phyloP scores from a whole-genome alignment of 139 green algal species.

The Desmodesmus armatus region DNA sequence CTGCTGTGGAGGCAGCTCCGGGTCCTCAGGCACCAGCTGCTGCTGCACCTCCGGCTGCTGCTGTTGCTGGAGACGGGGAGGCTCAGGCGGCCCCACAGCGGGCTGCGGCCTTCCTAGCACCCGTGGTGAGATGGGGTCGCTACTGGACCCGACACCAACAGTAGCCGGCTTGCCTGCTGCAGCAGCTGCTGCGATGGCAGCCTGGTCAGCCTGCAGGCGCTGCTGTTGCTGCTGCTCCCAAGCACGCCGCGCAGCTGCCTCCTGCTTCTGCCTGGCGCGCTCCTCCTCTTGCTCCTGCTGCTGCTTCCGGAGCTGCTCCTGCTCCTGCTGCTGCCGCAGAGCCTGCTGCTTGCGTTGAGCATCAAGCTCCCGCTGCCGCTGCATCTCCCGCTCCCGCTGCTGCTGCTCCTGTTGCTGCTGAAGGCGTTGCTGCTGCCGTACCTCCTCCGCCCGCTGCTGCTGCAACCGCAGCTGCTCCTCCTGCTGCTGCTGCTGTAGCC shows the following conservation, averaged over 20 bases:
- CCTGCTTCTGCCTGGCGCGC: not conserved
- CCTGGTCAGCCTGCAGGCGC: not conserved
- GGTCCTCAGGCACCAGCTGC: not conserved
- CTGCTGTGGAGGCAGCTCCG: not conserved
- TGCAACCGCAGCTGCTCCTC: too few species aligned
- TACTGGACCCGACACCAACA: not conserved
- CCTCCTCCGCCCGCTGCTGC: slow-evolving; percentile 4
- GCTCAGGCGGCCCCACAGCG: not conserved
- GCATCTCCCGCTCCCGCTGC: not conserved
- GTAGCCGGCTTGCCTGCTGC: not conserved
- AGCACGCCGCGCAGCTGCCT: not conserved
- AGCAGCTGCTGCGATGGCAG: not conserved
- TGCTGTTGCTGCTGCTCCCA: not conserved
- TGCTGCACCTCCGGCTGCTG: slow-evolving; percentile 7
- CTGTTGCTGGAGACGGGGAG: not conserved
- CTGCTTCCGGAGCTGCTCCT: not conserved
- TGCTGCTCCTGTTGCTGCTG: slow-evolving; percentile 40
- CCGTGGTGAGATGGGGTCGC: not conserved
- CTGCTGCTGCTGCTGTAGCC: too few species aligned
- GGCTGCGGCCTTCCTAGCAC: not conserved
- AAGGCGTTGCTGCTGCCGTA: not conserved
- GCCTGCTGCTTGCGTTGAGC: not conserved
- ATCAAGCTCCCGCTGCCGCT: not conserved
- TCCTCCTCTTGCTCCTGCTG: slow-evolving; percentile 10
- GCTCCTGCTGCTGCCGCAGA: not conserved